Base-by-base conservation (phyloP, 371 early-diverging fungal genomes). In the Nematocida sp. region DNA sequence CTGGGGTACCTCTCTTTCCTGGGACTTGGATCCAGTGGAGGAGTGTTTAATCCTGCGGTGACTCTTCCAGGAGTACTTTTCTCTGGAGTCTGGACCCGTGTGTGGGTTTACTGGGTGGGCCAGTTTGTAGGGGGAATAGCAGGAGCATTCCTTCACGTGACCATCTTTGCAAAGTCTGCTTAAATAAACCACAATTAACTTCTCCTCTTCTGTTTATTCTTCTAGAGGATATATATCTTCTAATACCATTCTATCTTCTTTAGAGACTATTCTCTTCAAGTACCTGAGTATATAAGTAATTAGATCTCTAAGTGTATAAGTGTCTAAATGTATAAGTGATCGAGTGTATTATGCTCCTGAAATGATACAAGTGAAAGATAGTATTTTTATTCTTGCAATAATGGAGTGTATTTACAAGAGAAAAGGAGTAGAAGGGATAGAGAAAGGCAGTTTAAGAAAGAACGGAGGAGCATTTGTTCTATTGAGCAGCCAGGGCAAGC, bases 21-120 rank as follows among this genome's bases (percentile, higher is more conserved):
- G 27, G 89, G 87, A 7, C 80, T 84, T 11, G 77, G 85, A 25
- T 86, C 86, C 9, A 87, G 87, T 1, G 88, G 89, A 49, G 88
- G 88, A 55, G 86, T 86, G 19, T 88, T 87, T 82, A 88, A 88
- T 81, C 89, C 89, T 0, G 89, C 87, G 11, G 77, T 88, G 3
- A 86, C 84, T 0, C 77, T 78, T 25, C 78, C 86, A 29, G 86
- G 85, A 21, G 85, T 85, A 15, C 54, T 88, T 11, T 65, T 87
- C 29, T 78, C 86, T 27, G 85, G 86, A 21, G 78, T 81, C 49
- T 88, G 86, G 84, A 55, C 27, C 27, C 53, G 86, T 80, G 82
- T 83, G 70, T 88, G 88, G 88, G 57, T 75, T 4, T 85, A 83
- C 76, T 85, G 86, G 85, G 64, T 86, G 29, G 87, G 81, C 15